Evolutionary conservation across 805 yeast genomes (phyloP).

Genomic region (Lipomyces sp.): DNA sequence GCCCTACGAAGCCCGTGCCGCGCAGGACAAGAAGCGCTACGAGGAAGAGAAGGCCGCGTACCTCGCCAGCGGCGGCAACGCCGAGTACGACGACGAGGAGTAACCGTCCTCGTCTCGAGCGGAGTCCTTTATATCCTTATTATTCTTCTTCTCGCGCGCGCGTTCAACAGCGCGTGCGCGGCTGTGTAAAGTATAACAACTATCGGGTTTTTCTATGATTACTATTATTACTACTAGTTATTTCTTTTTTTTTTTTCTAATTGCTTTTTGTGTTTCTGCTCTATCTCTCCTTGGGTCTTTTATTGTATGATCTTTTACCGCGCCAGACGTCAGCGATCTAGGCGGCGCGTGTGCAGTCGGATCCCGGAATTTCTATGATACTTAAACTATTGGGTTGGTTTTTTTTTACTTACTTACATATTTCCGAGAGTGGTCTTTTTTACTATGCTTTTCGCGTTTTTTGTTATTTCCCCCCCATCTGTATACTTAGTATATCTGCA

Average conservation of each 20-base stretch:
- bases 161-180: not conserved
- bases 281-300: conserved; percentile 2
- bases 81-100: conserved; percentile 34
- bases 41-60: conserved; percentile 93
- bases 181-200: conserved; percentile 4
- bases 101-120: conserved; percentile 1
- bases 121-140: too few species aligned
- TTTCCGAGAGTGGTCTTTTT: conserved; percentile 5
- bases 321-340: too few species aligned
- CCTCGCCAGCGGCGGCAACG: conserved; percentile 46
- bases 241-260: conserved; percentile 11
- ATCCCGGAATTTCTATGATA: too few species aligned
- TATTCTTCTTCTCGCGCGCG: not conserved
- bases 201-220: not conserved
- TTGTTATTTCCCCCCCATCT: not conserved
- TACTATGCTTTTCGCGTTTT: not conserved
- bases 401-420: not conserved
- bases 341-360: too few species aligned
- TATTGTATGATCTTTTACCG: conserved; percentile 3
- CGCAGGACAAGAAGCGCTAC: conserved; percentile 94
- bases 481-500: too few species aligned
- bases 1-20: conserved; percentile 93
- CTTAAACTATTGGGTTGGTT: not conserved
- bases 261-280: not conserved
- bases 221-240: conserved; percentile 11